Base-by-base conservation (phyloP, 768 basidiomycete genomes). In the Macrolepiota albuminosa region DNA sequence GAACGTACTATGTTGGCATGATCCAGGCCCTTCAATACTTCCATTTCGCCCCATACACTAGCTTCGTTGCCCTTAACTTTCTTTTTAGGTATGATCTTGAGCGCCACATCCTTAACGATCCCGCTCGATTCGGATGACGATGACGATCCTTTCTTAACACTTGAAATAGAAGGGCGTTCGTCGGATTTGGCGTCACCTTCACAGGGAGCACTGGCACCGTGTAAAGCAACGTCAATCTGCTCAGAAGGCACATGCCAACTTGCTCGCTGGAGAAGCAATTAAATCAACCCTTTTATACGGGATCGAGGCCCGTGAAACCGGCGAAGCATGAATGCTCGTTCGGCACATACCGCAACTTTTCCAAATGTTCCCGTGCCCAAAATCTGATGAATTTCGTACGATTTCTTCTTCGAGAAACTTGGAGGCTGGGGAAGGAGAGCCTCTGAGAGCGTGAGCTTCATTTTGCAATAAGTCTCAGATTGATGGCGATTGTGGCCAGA, bases 1-100 rank as follows among this genome's bases (percentile, higher is more conserved):
- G 84, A 67, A 63, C 57, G 10, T 56, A 95, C 95, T 64, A 98
- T 91, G 67, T 98, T 95, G 0, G 89, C 86, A 70, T 98, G 95
- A 68, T 95, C 84, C 53, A 98, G 75, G 0, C 89, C 94, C 69
- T 88, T 88, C 60, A 99, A 72, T 0, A 98, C 91, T 54, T 93
- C 86, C 88, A 98, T 96, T 76, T 99, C 97, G 7, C 86, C 83
- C 86, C 92, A 93, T 0, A 98, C 94, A 55, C 84, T 85, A 47
- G 78, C 82, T 70, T 95, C 93, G 66, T 95, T 93, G 10, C 92
- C 91, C 71, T 93, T 94, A 56, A 97, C 93, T 66, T 92, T 91
- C 76, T 96, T 95, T 83, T 98, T 98, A 6, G 90, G 81, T 58
- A 99, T 97, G 60, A 95, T 83, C 75, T 97, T 97, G 65, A 90